Evolutionary conservation across 164 flowering plant genomes (phyloP).

Genomic region (Cinnamomum chago): DNA sequence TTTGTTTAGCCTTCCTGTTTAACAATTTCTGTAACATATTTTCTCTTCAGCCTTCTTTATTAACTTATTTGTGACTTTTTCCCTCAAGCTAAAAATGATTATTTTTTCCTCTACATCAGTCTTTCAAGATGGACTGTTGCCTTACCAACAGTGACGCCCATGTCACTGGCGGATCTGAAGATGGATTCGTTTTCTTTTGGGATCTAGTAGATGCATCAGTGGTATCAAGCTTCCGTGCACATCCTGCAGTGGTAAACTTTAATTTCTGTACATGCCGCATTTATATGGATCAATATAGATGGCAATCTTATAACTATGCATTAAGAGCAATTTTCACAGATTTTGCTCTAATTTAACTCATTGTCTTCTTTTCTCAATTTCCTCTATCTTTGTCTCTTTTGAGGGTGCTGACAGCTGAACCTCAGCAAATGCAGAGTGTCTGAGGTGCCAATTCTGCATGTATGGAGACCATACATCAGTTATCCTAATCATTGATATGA

Average conservation of each 20-base stretch:
- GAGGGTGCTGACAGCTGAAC: neutral
- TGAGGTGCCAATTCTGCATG: no score
- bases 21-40: neutral
- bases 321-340: neutral
- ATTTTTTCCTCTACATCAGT: conserved; percentile 32
- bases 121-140: conserved; percentile 93
- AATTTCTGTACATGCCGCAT: neutral
- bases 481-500: no score
- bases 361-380: neutral
- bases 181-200: conserved; percentile 89
- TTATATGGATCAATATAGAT: neutral
- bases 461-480: no score
- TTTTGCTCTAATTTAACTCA: neutral
- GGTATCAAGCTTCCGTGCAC: conserved; percentile 73
- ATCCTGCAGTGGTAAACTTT: conserved; percentile 76
- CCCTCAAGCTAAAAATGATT: neutral
- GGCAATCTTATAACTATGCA: neutral
- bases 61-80: neutral
- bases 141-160: conserved; percentile 90
- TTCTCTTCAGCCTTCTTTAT: neutral
- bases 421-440: no score
- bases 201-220: conserved; percentile 95
- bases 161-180: conserved; percentile 89
- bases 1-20: neutral
- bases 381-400: neutral